Conservation (phyloP, 2,329 filamentous ascomycete genomes). For the Colletotrichum tanaceti region DNA sequence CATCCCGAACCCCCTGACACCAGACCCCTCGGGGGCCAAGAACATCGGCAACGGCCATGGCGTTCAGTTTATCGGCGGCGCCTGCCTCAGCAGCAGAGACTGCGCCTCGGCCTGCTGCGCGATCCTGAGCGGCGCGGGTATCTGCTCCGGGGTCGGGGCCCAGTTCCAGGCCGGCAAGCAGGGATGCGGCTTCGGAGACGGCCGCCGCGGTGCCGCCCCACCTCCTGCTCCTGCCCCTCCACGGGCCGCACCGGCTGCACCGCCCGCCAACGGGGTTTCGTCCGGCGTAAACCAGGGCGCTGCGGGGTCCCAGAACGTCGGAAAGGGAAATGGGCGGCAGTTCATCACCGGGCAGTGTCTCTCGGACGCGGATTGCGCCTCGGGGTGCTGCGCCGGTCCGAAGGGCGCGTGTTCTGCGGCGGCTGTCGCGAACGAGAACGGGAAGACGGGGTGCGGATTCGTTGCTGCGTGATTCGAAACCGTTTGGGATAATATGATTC, state of each 20-base stretch:
- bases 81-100: constrained; percentile 46
- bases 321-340: constrained; percentile 44
- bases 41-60: constrained; percentile 46
- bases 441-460: constrained; percentile 33
- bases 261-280: no score
- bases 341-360: constrained; percentile 47
- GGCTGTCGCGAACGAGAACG: constrained; percentile 28
- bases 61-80: constrained; percentile 48
- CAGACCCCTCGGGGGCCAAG: constrained; percentile 46
- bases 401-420: constrained; percentile 33
- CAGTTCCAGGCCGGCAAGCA: constrained; percentile 47
- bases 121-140: constrained; percentile 44
- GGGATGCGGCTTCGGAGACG: constrained; percentile 47
- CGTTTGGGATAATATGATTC: no score
- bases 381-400: constrained; percentile 47
- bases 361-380: constrained; percentile 46
- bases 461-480: background rate
- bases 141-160: constrained; percentile 46
- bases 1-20: constrained; percentile 42
- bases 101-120: constrained; percentile 46
- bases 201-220: background rate
- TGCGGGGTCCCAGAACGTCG: constrained; percentile 43
- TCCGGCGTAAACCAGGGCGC: background rate
- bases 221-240: constrained; percentile 5
- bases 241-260: no score